Percentiles rank a stretch among this genome's conserved stretches.
These are phyloP conservation scores for Pseudocercospora musae DNA, from an alignment of 2,329 filamentous ascomycete genomes.

Conservation along the genomic window DNA sequence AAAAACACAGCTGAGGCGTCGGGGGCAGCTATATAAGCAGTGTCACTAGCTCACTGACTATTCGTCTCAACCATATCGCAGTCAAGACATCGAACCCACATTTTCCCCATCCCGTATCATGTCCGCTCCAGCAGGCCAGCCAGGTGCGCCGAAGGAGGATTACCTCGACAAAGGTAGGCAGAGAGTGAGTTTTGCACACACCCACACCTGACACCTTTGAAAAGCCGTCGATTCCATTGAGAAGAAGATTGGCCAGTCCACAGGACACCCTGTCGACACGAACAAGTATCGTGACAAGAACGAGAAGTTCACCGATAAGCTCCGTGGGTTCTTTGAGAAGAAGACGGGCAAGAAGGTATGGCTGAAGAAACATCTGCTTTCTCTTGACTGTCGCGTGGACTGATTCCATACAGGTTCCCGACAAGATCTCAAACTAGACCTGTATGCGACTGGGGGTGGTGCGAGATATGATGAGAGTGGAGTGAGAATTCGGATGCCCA, in stretches of 20 bases:
- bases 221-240: constrained; percentile 25
- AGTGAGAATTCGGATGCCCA: not conserved
- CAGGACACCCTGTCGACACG: constrained; percentile 27
- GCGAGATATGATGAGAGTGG: not conserved
- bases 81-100: too few species aligned
- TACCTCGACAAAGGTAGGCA: constrained; percentile 30
- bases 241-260: constrained; percentile 23
- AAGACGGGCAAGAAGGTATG: constrained; percentile 33
- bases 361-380: not conserved
- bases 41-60: too few species aligned
- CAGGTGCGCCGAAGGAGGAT: constrained; percentile 22
- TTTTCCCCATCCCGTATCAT: not conserved
- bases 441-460: not conserved
- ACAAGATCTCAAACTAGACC: not conserved
- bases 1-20: not conserved
- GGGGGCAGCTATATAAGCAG: not conserved
- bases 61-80: too few species aligned
- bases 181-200: too few species aligned
- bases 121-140: constrained; percentile 11
- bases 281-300: constrained; percentile 30
- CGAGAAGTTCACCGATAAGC: constrained; percentile 36
- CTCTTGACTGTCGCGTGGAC: too few species aligned
- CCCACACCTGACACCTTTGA: too few species aligned
- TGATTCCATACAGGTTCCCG: not conserved
- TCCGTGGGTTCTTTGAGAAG: constrained; percentile 33